phyloP scores from a whole-genome alignment of 768 basidiomycete genomes.

The Podaxis sp. region DNA sequence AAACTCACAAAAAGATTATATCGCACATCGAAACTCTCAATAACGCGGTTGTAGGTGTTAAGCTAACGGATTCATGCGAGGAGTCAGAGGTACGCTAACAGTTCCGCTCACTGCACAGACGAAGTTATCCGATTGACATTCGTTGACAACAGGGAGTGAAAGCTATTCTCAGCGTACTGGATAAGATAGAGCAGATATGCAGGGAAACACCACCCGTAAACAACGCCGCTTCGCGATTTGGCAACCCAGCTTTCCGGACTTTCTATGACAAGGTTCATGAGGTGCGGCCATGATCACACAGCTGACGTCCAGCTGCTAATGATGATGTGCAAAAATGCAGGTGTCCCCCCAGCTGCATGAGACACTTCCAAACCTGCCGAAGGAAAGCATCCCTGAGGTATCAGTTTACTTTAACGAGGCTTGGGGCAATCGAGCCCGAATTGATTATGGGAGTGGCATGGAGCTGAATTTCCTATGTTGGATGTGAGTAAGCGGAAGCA shows the following conservation, averaged over 20 bases:
- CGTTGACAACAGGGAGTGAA: conserved; percentile 51
- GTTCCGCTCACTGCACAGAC: not conserved
- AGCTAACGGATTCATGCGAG: conserved; percentile 63
- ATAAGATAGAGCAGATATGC: conserved; percentile 64
- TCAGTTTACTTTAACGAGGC: conserved; percentile 79
- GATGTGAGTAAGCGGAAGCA: conserved; percentile 60
- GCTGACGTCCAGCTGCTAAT: conserved; percentile 2
- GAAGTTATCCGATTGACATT: conserved; percentile 8
- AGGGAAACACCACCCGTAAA: conserved; percentile 80
- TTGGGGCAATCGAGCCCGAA: conserved; percentile 90
- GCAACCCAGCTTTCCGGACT: conserved; percentile 93
- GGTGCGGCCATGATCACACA: conserved; percentile 36
- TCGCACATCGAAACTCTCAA: conserved; percentile 77
- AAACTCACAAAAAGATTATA: conserved; percentile 67
- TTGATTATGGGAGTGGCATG: conserved; percentile 99
- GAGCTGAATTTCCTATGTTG: conserved; percentile 97
- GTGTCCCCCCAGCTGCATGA: conserved; percentile 57
- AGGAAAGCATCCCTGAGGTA: conserved; percentile 64
- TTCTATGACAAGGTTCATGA: conserved; percentile 84
- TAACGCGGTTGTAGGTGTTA: conserved; percentile 69
- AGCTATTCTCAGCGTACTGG: conserved; percentile 63
- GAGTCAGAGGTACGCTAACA: conserved; percentile 56
- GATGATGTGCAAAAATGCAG: conserved; percentile 32
- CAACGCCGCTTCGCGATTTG: conserved; percentile 90
- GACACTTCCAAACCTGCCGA: conserved; percentile 54